phyloP scores from a whole-genome alignment of 1,284 basidiomycete genomes.

The Ceratobasidium sp. region DNA sequence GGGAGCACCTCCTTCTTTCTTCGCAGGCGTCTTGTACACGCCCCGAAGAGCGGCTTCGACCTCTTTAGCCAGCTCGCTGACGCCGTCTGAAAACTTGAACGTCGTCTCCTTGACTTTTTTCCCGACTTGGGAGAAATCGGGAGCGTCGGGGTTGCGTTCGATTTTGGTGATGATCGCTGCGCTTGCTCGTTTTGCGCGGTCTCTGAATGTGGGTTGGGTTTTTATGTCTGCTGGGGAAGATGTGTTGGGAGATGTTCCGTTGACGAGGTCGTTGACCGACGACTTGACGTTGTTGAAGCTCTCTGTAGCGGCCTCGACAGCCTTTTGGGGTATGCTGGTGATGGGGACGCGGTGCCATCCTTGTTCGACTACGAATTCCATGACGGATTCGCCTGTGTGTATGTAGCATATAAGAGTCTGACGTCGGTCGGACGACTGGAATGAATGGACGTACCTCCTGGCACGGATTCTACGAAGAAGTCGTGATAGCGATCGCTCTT shows the following conservation, averaged over 20 bases:
- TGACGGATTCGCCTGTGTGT: slow-evolving; percentile 66
- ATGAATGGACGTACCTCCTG: slow-evolving; percentile 48
- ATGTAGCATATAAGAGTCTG: background rate
- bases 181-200: slow-evolving; percentile 52
- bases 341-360: slow-evolving; percentile 66
- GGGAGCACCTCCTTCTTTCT: slow-evolving; percentile 39
- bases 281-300: slow-evolving; percentile 60
- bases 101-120: slow-evolving; percentile 44
- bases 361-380: slow-evolving; percentile 81
- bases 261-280: slow-evolving; percentile 47
- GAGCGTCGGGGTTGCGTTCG: slow-evolving; percentile 46
- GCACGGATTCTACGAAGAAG: slow-evolving; percentile 81
- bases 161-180: slow-evolving; percentile 47
- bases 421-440: background rate
- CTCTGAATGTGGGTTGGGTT: slow-evolving; percentile 51
- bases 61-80: slow-evolving; percentile 39
- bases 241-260: slow-evolving; percentile 43
- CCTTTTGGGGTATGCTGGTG: slow-evolving; percentile 65
- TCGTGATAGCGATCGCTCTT: slow-evolving; percentile 77
- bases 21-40: slow-evolving; percentile 25
- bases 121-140: slow-evolving; percentile 38
- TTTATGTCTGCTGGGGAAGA: slow-evolving; percentile 28
- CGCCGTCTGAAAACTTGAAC: slow-evolving; percentile 39
- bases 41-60: slow-evolving; percentile 37
- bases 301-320: slow-evolving; percentile 63